These are phyloP conservation scores for Solanum acaule DNA, from an alignment of 257 asterid species.

Conservation along the genomic window DNA sequence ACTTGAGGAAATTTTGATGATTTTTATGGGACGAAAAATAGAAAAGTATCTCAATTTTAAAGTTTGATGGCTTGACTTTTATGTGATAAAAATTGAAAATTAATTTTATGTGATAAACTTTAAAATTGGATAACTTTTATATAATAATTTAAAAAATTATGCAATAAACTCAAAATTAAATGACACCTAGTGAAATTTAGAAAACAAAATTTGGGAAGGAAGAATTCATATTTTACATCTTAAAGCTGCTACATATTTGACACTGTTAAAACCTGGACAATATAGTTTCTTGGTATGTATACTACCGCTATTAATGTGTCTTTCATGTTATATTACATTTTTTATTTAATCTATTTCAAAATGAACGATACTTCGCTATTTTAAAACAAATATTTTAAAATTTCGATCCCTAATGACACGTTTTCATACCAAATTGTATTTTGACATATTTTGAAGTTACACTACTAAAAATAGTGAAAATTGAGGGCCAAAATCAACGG, in stretches of 20 bases:
- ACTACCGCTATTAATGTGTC: neutral
- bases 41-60: neutral
- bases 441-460: no score
- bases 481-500: no score
- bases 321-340: neutral
- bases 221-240: neutral
- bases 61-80: neutral
- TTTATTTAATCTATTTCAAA: neutral
- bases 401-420: neutral
- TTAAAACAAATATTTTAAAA: neutral
- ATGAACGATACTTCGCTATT: neutral
- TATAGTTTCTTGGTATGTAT: neutral
- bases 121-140: neutral
- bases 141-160: neutral
- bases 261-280: neutral
- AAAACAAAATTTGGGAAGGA: neutral
- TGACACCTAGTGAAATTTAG: neutral
- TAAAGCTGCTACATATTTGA: neutral
- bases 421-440: no score
- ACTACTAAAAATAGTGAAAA: no score
- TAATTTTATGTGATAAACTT: neutral
- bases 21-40: neutral
- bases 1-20: neutral
- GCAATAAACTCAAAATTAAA: neutral
- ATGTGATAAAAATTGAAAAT: neutral